Conservation (phyloP, 208 protist genomes). For the Wallacemonas sp. region DNA sequence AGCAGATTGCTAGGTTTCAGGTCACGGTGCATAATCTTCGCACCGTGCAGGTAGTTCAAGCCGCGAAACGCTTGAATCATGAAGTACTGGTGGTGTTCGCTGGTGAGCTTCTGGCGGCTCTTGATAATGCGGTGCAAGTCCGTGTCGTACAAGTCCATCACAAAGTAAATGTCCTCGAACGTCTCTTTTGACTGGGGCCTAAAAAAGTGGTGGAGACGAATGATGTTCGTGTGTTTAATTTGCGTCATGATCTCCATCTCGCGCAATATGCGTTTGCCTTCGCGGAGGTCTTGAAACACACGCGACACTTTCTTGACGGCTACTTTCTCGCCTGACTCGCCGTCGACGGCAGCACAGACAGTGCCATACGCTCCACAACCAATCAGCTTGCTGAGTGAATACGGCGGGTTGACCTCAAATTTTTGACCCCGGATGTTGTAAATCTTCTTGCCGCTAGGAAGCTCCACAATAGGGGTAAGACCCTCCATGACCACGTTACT, state of each 20-base stretch:
- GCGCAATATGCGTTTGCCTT: slow-evolving; percentile 96
- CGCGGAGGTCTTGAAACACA: slow-evolving; percentile 94
- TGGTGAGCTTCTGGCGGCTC: slow-evolving; percentile 93
- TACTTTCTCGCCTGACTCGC: slow-evolving; percentile 61
- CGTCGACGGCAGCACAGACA: slow-evolving; percentile 77
- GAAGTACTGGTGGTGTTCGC: slow-evolving; percentile 99
- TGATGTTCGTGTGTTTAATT: slow-evolving; percentile 94
- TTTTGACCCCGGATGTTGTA: slow-evolving; percentile 83
- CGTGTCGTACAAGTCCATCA: slow-evolving; percentile 95
- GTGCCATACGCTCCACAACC: slow-evolving; percentile 87
- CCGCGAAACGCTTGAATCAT: slow-evolving; percentile 97
- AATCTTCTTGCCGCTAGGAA: slow-evolving; percentile 68
- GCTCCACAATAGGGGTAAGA: slow-evolving; percentile 49
- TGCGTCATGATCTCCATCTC: slow-evolving; percentile 96
- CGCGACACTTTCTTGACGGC: slow-evolving; percentile 98
- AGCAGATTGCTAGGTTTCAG: slow-evolving; percentile 96
- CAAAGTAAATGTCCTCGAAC: slow-evolving; percentile 91
- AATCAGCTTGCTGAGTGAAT: slow-evolving; percentile 79
- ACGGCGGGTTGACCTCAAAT: slow-evolving; percentile 83
- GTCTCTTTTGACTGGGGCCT: slow-evolving; percentile 59
- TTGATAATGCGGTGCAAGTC: slow-evolving; percentile 98
- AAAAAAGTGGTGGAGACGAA: slow-evolving; percentile 87
- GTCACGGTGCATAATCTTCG: slow-evolving; percentile 97
- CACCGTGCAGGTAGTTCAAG: slow-evolving; percentile 97
- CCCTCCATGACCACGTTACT: slow-evolving; percentile 31